A percentile compares a stretch with the other conserved stretches of the same genome.
phyloP scores from a whole-genome alignment of 139 green algal genomes.

The Asterochloris sp. region DNA sequence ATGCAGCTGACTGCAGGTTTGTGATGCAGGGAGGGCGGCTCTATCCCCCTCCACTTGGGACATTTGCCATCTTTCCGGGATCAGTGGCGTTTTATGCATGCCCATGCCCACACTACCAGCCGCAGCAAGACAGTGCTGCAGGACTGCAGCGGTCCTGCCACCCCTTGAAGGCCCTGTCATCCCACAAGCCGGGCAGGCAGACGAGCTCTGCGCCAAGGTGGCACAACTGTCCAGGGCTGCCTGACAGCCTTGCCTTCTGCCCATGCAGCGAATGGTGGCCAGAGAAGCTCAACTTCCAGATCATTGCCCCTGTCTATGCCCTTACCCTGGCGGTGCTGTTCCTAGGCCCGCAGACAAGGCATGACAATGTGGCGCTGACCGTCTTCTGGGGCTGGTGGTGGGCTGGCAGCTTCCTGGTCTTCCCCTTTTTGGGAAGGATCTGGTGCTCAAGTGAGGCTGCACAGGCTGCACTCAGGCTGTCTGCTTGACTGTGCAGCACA shows the following conservation, averaged over 20 bases:
- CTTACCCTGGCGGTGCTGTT: constrained; percentile 55
- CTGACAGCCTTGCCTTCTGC: constrained; percentile 31
- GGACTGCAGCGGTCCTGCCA: not conserved
- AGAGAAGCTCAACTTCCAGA: constrained; percentile 64
- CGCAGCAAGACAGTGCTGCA: not conserved
- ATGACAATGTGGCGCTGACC: constrained; percentile 69
- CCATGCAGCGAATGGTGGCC: constrained; percentile 56
- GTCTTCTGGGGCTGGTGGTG: constrained; percentile 83
- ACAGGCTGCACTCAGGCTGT: no score
- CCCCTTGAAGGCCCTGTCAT: not conserved
- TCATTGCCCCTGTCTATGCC: constrained; percentile 47
- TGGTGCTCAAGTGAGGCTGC: constrained; percentile 54
- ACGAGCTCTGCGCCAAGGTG: not conserved
- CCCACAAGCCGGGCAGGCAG: not conserved
- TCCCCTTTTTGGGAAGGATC: constrained; percentile 71
- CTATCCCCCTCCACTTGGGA: not conserved
- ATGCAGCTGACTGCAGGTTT: not conserved
- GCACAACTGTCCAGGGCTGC: constrained; percentile 30
- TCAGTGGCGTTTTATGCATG: not conserved
- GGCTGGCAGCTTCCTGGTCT: constrained; percentile 73
- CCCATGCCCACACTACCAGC: not conserved
- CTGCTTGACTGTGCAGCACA: no score
- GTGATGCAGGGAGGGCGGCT: not conserved
- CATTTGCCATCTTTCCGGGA: not conserved
- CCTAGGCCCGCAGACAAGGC: constrained; percentile 61